A percentile compares a stretch with the other conserved stretches of the same genome.
Evolutionary conservation across 2,329 filamentous ascomycete species (phyloP).

Genomic region (Proliferodiscus dingleyae): DNA sequence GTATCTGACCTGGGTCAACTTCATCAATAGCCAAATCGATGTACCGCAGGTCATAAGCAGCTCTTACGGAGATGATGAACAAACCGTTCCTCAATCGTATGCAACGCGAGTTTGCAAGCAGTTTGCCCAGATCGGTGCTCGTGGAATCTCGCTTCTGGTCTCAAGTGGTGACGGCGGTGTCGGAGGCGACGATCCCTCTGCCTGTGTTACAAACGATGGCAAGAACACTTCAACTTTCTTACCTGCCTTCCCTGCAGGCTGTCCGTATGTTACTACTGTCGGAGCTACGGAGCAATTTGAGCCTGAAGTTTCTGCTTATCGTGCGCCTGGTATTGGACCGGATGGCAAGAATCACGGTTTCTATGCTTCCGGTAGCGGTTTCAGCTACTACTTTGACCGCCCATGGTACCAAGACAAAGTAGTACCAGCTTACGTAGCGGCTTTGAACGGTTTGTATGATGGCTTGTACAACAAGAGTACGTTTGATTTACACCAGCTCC

Average conservation of each 20-base stretch:
- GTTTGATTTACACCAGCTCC: too few species aligned
- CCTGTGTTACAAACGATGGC: slow-evolving; percentile 51
- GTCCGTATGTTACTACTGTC: slow-evolving; percentile 29
- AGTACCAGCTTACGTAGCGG: slow-evolving; percentile 38
- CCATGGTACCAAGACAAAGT: slow-evolving; percentile 42
- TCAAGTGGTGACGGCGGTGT: slow-evolving; percentile 49
- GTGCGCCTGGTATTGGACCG: slow-evolving; percentile 29
- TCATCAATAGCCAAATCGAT: slow-evolving; percentile 42
- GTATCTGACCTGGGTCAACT: slow-evolving; percentile 50
- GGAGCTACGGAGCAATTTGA: slow-evolving; percentile 20
- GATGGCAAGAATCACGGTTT: slow-evolving; percentile 27
- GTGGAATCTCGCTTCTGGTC: slow-evolving; percentile 48
- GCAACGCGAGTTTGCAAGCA: slow-evolving; percentile 48
- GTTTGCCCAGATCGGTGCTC: slow-evolving; percentile 47
- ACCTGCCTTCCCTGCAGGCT: slow-evolving; percentile 48
- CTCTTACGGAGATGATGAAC: slow-evolving; percentile 56
- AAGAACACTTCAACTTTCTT: slow-evolving; percentile 49
- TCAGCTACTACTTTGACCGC: slow-evolving; percentile 45
- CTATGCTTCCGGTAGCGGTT: slow-evolving; percentile 45
- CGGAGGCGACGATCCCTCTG: slow-evolving; percentile 31
- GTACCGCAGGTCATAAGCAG: slow-evolving; percentile 52
- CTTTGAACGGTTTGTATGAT: slow-evolving; percentile 40
- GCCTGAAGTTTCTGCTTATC: slow-evolving; percentile 27
- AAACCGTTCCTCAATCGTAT: slow-evolving; percentile 47
- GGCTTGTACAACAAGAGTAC: slow-evolving; percentile 38